Evolutionary conservation across 2,329 filamentous ascomycete genomes (phyloP).

Genomic region (Alternaria viburni): DNA sequence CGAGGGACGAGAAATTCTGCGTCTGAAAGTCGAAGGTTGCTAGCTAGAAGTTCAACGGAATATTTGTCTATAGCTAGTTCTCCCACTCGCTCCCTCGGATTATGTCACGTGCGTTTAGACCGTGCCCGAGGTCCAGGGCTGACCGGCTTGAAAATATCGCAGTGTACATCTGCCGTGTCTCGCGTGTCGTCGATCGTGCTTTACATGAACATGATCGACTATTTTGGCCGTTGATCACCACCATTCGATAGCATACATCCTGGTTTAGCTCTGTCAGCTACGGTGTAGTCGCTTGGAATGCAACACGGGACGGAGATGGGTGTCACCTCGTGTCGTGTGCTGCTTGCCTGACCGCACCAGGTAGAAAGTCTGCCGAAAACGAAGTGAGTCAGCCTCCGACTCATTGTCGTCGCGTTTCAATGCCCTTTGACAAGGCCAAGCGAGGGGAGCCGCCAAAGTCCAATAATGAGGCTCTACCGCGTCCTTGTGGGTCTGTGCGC

Average conservation of each 20-base stretch:
- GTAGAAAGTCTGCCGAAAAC: neutral
- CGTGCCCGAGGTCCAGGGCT: neutral
- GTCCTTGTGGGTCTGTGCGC: neutral
- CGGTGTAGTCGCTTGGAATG: neutral
- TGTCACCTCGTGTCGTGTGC: neutral
- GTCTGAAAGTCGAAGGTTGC: neutral
- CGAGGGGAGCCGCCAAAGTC: neutral
- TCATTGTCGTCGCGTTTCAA: neutral
- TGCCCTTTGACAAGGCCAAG: neutral
- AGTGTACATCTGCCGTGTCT: neutral
- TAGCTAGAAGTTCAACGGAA: neutral
- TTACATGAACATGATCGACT: neutral
- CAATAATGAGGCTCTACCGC: conserved; percentile 2
- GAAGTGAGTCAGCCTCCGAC: neutral
- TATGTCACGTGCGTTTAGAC: neutral
- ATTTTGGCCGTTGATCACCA: neutral
- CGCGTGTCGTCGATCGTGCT: neutral
- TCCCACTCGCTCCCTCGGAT: neutral
- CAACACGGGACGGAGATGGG: neutral
- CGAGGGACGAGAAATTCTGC: neutral
- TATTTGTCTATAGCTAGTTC: neutral
- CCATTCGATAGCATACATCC: neutral
- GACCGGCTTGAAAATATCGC: neutral
- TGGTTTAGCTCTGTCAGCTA: neutral
- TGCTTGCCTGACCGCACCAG: neutral